Evolutionary conservation across 1,284 basidiomycete genomes (phyloP).

Genomic region (Mycosarcoma mackinlayi): DNA sequence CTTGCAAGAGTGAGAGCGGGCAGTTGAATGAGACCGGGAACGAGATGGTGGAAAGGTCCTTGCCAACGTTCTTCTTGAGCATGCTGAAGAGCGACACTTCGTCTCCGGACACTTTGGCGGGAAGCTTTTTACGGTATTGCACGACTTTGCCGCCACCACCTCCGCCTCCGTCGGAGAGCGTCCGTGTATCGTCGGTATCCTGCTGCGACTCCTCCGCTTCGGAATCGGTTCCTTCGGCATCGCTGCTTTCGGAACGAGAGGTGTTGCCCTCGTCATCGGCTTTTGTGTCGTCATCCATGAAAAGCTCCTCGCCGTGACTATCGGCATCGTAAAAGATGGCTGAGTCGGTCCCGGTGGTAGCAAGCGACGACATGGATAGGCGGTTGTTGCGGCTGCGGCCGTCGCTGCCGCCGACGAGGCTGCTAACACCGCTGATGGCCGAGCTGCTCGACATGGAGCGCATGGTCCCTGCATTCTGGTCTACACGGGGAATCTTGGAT

Average conservation of each 20-base stretch:
- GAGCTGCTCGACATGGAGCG: slow-evolving; percentile 36
- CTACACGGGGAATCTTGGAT: slow-evolving; percentile 45
- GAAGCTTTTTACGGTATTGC: slow-evolving; percentile 72
- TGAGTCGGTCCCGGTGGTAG: slow-evolving; percentile 55
- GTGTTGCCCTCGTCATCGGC: slow-evolving; percentile 46
- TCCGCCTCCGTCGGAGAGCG: slow-evolving; percentile 19
- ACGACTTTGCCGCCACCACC: slow-evolving; percentile 16
- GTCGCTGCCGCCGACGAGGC: not conserved
- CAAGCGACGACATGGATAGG: slow-evolving; percentile 51
- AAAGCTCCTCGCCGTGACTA: slow-evolving; percentile 50
- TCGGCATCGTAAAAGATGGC: slow-evolving; percentile 65
- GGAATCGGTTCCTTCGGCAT: slow-evolving; percentile 53
- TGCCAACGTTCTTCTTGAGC: slow-evolving; percentile 84
- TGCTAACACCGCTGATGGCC: slow-evolving; percentile 1
- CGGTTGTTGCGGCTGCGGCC: slow-evolving; percentile 23
- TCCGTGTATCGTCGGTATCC: slow-evolving; percentile 33
- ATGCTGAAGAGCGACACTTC: slow-evolving; percentile 88
- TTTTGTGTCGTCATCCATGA: slow-evolving; percentile 49
- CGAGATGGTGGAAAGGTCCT: slow-evolving; percentile 67
- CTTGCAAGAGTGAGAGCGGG: slow-evolving; percentile 66
- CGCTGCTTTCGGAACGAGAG: slow-evolving; percentile 57
- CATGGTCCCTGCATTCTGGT: slow-evolving; percentile 49
- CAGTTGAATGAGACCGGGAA: slow-evolving; percentile 69
- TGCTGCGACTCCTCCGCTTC: slow-evolving; percentile 65
- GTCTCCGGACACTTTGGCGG: slow-evolving; percentile 74